These are phyloP conservation scores for Emericellopsis terricola DNA, from an alignment of 495 filamentous ascomycete genomes.

Conservation along the genomic window DNA sequence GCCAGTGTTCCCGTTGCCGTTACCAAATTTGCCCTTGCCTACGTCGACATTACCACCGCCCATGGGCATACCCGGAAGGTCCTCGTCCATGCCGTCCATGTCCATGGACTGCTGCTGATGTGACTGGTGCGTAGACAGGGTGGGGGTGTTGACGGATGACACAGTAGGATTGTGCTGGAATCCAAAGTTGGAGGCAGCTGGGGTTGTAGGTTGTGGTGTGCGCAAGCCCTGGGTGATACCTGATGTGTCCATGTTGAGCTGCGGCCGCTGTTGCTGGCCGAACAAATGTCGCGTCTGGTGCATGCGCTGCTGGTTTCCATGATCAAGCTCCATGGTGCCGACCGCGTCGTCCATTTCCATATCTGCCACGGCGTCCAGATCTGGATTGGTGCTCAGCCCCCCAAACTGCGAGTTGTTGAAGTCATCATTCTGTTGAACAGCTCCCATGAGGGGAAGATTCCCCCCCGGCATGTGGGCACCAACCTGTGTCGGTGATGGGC, in stretches of 20 bases:
- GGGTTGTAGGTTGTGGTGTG: slow-evolving; percentile 72
- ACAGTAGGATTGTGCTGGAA: slow-evolving; percentile 92
- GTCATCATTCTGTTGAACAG: slow-evolving; percentile 13
- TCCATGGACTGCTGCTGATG: slow-evolving; percentile 24
- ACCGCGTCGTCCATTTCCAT: slow-evolving; percentile 93
- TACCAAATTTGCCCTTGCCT: slow-evolving; percentile 10
- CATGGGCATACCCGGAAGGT: slow-evolving; percentile 41
- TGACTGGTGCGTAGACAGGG: slow-evolving; percentile 47
- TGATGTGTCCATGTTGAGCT: slow-evolving; percentile 50
- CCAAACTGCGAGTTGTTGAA: neutral
- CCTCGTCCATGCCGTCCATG: slow-evolving; percentile 33
- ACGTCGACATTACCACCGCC: slow-evolving; percentile 10
- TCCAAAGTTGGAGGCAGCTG: slow-evolving; percentile 49
- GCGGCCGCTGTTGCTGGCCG: slow-evolving; percentile 55
- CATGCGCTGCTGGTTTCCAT: slow-evolving; percentile 39
- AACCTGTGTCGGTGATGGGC: neutral
- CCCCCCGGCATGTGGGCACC: slow-evolving; percentile 3
- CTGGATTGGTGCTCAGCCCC: slow-evolving; percentile 29
- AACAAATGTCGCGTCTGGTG: slow-evolving; percentile 43
- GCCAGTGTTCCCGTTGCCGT: slow-evolving; percentile 7
- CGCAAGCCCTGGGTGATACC: slow-evolving; percentile 60
- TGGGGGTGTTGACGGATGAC: slow-evolving; percentile 94
- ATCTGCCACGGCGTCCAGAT: slow-evolving; percentile 77
- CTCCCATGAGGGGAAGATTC: slow-evolving; percentile 22
- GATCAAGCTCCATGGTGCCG: slow-evolving; percentile 40